These are phyloP conservation scores for Fraxinus excelsior DNA, from an alignment of 257 asterid species.

Conservation along the genomic window DNA sequence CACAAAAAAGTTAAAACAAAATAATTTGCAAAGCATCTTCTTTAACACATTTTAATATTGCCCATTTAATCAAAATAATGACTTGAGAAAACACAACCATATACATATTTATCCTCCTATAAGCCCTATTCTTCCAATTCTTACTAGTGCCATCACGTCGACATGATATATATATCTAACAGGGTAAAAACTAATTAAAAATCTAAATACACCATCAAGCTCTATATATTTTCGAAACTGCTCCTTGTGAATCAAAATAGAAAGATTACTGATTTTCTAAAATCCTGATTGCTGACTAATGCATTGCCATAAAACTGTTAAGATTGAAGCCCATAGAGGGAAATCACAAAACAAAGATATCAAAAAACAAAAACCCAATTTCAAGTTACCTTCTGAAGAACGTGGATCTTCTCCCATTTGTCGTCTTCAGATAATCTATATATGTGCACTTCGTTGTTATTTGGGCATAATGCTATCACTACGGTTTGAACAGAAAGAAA, in stretches of 20 bases:
- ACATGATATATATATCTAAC: background rate
- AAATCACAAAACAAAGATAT: constrained; percentile 9
- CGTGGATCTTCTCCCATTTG: constrained; percentile 96
- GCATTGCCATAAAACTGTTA: constrained; percentile 8
- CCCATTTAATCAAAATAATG: constrained; percentile 9
- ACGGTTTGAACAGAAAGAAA: constrained; percentile 27
- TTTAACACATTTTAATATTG: constrained; percentile 15
- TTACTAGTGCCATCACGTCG: background rate
- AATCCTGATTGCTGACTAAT: background rate
- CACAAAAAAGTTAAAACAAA: background rate
- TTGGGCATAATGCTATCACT: constrained; percentile 95
- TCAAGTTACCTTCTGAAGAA: constrained; percentile 78
- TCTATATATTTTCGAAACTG: constrained; percentile 10
- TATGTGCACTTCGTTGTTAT: constrained; percentile 86
- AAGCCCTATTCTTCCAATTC: background rate
- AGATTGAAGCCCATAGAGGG: background rate
- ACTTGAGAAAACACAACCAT: background rate
- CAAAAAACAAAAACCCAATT: background rate
- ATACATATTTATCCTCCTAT: background rate
- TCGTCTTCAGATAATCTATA: constrained; percentile 67
- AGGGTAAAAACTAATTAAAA: no score
- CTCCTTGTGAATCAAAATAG: constrained; percentile 6
- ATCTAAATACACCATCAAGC: constrained; percentile 6
- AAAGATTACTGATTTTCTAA: background rate
- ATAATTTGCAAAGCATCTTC: background rate